These are phyloP conservation scores for Lactarius pseudohatsudake DNA, from an alignment of 768 basidiomycete species.

Conservation along the genomic window DNA sequence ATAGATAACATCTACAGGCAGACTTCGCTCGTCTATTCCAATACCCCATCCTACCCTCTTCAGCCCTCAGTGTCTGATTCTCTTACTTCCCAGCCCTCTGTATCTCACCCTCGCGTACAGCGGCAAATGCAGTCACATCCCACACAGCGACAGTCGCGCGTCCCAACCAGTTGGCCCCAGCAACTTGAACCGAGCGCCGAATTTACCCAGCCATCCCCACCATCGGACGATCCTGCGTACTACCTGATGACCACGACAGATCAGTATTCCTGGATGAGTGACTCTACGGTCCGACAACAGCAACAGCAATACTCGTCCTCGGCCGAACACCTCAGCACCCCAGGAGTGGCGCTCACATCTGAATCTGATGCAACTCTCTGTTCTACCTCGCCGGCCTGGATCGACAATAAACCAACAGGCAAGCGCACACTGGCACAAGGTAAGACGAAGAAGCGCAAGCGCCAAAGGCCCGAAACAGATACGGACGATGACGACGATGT, in stretches of 20 bases:
- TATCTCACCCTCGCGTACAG: background rate
- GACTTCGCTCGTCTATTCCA: conserved; percentile 4
- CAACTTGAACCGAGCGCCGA: background rate
- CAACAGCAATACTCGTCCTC: conserved; percentile 1
- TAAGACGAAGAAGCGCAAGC: conserved; percentile 11
- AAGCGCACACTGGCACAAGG: background rate
- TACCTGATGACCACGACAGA: background rate
- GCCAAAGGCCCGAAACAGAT: conserved; percentile 15
- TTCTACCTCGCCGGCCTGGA: conserved; percentile 15
- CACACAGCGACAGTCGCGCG: background rate
- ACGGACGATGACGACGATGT: conserved; percentile 17
- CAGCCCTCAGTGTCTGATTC: background rate
- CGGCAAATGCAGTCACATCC: background rate
- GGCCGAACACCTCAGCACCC: conserved; percentile 12
- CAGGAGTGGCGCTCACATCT: conserved; percentile 3
- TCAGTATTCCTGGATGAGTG: background rate
- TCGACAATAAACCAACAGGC: conserved; percentile 1
- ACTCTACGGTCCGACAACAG: background rate
- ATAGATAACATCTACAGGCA: background rate
- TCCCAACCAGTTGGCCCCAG: background rate
- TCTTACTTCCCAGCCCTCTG: background rate
- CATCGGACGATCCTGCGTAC: background rate
- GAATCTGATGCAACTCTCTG: conserved; percentile 8
- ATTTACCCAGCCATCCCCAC: background rate
- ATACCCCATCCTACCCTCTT: background rate